Percentiles rank a stretch among this genome's conserved stretches.
phyloP scores from a whole-genome alignment of 2,329 filamentous ascomycete genomes.

The Ophiostoma quercus region DNA sequence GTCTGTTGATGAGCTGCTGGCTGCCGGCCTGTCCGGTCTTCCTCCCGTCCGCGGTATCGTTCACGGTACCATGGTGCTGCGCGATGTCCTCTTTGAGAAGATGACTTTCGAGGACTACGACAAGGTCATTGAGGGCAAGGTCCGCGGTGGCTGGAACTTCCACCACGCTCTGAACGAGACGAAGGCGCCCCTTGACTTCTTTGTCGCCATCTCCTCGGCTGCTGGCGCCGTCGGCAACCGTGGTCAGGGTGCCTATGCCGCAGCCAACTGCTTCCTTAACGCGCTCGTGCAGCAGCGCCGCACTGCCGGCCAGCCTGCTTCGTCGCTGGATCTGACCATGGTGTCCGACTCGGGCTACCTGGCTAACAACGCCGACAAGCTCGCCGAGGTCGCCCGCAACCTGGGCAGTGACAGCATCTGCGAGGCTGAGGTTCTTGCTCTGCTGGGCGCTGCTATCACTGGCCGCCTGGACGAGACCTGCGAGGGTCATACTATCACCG shows the following conservation, averaged over 20 bases:
- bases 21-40: slow-evolving; percentile 31
- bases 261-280: slow-evolving; percentile 41
- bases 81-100: slow-evolving; percentile 23
- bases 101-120: slow-evolving; percentile 16
- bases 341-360: slow-evolving; percentile 33
- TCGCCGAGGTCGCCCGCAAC: slow-evolving; percentile 19
- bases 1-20: slow-evolving; percentile 37
- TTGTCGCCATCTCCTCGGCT: slow-evolving; percentile 32
- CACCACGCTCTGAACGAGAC: slow-evolving; percentile 29
- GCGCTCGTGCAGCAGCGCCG: slow-evolving; percentile 38
- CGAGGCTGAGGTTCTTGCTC: slow-evolving; percentile 22
- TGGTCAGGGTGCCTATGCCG: slow-evolving; percentile 40
- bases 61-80: slow-evolving; percentile 25
- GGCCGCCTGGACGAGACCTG: slow-evolving; percentile 27
- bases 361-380: slow-evolving; percentile 18
- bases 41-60: slow-evolving; percentile 39
- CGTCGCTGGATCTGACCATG: slow-evolving; percentile 34
- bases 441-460: slow-evolving; percentile 21
- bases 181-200: slow-evolving; percentile 31
- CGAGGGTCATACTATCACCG: slow-evolving; percentile 19
- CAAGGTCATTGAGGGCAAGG: slow-evolving; percentile 34
- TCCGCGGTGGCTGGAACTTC: slow-evolving; percentile 33
- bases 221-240: slow-evolving; percentile 33
- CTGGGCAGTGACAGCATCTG: slow-evolving; percentile 21
- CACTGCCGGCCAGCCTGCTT: slow-evolving; percentile 36